phyloP scores from a whole-genome alignment of 2,329 filamentous ascomycete genomes.

The Truncatella angustata region DNA sequence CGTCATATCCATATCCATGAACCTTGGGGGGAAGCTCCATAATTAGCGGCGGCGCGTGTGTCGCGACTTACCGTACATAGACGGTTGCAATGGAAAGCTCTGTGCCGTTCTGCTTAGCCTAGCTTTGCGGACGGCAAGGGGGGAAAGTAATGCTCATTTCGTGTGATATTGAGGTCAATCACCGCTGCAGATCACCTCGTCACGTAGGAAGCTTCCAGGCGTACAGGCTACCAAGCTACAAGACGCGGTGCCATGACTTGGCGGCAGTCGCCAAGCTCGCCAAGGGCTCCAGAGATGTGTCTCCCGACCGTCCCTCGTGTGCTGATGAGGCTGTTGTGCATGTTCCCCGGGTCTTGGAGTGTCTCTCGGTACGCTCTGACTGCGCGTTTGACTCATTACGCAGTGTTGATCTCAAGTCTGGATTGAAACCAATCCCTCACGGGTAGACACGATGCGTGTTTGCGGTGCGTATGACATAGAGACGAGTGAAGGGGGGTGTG shows the following conservation, averaged over 20 bases:
- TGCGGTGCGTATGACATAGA: too few species aligned
- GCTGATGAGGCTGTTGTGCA: not conserved
- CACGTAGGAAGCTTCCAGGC: not conserved
- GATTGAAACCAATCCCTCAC: not conserved
- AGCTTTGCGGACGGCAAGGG: too few species aligned
- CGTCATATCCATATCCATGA: not conserved
- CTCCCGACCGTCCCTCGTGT: slow-evolving; percentile 1
- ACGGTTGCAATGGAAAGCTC: too few species aligned
- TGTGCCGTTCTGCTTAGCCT: too few species aligned
- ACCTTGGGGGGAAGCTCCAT: not conserved
- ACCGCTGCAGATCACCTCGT: too few species aligned
- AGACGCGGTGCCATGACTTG: slow-evolving; percentile 14
- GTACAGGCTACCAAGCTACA: not conserved
- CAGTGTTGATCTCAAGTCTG: not conserved
- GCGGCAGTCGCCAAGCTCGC: slow-evolving; percentile 11
- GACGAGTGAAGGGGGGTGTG: not conserved
- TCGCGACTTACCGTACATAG: not conserved
- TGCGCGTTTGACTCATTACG: not conserved
- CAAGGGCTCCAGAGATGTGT: slow-evolving; percentile 5
- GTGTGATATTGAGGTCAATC: not conserved
- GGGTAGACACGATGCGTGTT: too few species aligned
- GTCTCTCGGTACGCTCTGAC: not conserved
- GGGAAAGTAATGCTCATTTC: too few species aligned
- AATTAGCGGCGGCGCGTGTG: not conserved
- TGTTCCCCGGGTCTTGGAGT: not conserved